Base-by-base conservation (phyloP, 805 yeast genomes). In the Hanseniaspora meyeri region DNA sequence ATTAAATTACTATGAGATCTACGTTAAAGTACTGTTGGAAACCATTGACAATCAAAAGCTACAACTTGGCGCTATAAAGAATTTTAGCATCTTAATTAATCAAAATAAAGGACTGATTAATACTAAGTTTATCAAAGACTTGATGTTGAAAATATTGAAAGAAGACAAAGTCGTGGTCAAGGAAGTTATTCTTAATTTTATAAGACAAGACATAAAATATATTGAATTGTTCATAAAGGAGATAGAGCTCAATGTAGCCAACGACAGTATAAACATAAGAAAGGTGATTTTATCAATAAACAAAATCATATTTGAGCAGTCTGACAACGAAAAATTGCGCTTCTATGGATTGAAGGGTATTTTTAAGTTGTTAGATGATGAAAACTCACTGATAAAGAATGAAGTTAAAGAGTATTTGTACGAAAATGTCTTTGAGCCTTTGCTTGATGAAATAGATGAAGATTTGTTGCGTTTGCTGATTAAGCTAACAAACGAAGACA, bases 91-190 rank as follows among this genome's bases (percentile, higher is more conserved):
- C 12, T 63, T 88, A 17, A 73, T 84, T 3, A 72, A 73, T 8
- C 72, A 72, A 32, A 84, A 85, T 51, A 74, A 81, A 0, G 58
- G 69, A 0, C 68, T 87, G 24, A 66, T 86, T 46, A 64, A 72
- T 0, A 69, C 76, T 2, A 75, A 80, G 1, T 68, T 69, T 10
- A 76, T 87, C 7, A 81, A 75, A 60, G 68, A 68, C 1, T 73
- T 85, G 0, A 71, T 88, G 2, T 70, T 79, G 1, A 70, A 66
- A 10, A 70, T 80, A 48, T 68, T 88, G 40, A 67, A 64, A 5
- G 91, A 85, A 59, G 63, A 76, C 0, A 85, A 88, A 2, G 80
- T 95, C 0, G 75, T 82, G 42, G 91, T 87, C 0, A 75, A 88
- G 58, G 89, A 84, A 62, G 87, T 95, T 0, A 83, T 83, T 2